Base-by-base conservation (phyloP, 345 rosid genomes). In the Passiflora organensis region DNA sequence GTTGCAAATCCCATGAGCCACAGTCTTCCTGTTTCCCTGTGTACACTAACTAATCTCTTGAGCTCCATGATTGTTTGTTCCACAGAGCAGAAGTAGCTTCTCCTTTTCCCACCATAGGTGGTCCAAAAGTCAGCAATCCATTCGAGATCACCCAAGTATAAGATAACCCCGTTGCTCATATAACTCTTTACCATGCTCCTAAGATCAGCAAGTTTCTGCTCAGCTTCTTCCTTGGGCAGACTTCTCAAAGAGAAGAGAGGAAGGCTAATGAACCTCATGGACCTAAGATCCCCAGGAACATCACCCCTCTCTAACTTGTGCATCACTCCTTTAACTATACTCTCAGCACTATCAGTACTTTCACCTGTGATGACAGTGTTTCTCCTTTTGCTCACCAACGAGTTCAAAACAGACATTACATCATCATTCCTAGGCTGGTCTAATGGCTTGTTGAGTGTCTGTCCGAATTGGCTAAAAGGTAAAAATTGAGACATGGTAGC, bases 81-180 rank as follows among this genome's bases (percentile, higher is more conserved):
- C 66, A 71, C 65, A 6, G 78, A 43, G 48, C 73, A 53, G 52
- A 70, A 76, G 34, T 64, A 68, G 57, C 63, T 73, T 57, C 76
- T 72, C 53, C 77, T 77, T 36, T 77, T 79, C 60, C 78, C 78
- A 22, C 76, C 72, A 48, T 72, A 78, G 34, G 37, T 64, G 5
- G 84, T 66, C 91, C 87, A 82, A 64, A 72, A 72, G 44, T 84
- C 87, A 12, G 80, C 62, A 39, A 80, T 64, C 72, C 79, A 81
- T 43, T 74, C 71, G 42, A 84, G 69, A 69, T 84, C 91, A 67
- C 87, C 91, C 54, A 84, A 55, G 48, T 82, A 84, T 56, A 84
- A 63, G 36, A 82, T 74, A 11, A 76, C 64, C 45, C 85, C 85
- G 37, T 77, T 69, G 17, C 68, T 77, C 25, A 56, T 28, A 42